These are phyloP conservation scores for Polyporus arcularius DNA, from an alignment of 768 basidiomycete species.

Conservation along the genomic window DNA sequence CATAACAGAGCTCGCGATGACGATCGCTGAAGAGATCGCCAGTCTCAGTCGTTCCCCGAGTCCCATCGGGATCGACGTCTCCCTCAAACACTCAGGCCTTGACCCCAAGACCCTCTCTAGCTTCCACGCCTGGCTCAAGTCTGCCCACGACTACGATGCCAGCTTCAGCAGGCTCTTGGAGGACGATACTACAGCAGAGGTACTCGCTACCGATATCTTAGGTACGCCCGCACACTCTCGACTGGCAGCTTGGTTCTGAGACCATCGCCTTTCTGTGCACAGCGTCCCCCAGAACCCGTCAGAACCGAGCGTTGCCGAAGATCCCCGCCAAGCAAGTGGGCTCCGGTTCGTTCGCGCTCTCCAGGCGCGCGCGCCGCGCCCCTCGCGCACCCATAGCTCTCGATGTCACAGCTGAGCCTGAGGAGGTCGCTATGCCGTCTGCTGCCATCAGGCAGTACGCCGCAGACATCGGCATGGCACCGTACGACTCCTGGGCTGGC, in stretches of 20 bases:
- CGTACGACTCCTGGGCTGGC: constrained; percentile 23
- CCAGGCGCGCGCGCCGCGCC: constrained; percentile 10
- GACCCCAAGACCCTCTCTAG: constrained; percentile 33
- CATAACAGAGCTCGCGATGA: constrained; percentile 30
- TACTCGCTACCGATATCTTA: constrained; percentile 33
- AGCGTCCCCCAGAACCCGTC: constrained; percentile 17
- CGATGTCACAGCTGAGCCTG: constrained; percentile 15
- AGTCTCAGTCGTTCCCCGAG: constrained; percentile 31
- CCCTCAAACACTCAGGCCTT: constrained; percentile 36
- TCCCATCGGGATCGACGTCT: constrained; percentile 31
- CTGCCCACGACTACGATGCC: constrained; percentile 32
- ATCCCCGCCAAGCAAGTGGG: constrained; percentile 7
- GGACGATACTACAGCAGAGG: constrained; percentile 31
- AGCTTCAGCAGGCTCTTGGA: constrained; percentile 33
- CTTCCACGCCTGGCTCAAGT: constrained; percentile 37
- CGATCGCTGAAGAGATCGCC: constrained; percentile 36
- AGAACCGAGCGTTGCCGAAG: constrained; percentile 7
- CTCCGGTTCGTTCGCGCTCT: constrained; percentile 15
- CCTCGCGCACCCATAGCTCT: constrained; percentile 15
- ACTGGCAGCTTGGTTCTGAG: neutral
- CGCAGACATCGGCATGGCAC: constrained; percentile 25
- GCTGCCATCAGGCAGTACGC: constrained; percentile 15
- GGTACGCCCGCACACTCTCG: neutral
- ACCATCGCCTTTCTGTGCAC: neutral
- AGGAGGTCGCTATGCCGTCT: constrained; percentile 15